Evolutionary conservation across 345 rosid species (phyloP).

Genomic region (Leavenworthia alabamica): DNA sequence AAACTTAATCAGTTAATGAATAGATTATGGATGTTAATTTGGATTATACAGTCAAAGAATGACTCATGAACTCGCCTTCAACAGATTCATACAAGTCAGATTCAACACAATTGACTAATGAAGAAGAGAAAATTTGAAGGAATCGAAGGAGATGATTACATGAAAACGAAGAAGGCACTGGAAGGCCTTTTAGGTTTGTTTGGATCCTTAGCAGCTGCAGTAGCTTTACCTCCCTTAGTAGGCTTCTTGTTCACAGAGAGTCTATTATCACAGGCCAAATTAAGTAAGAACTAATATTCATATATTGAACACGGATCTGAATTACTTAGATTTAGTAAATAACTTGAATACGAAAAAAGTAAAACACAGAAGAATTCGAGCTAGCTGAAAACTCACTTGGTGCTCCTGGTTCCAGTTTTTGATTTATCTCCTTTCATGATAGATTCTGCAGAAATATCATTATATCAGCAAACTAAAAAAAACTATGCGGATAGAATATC

Average conservation of each 20-base stretch:
- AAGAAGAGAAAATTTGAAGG: background rate
- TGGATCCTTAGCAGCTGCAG: slow-evolving; percentile 52
- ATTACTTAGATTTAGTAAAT: slow-evolving; percentile 11
- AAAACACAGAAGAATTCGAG: background rate
- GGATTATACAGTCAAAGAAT: background rate
- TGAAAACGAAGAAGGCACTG: slow-evolving; percentile 84
- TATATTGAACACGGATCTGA: slow-evolving; percentile 31
- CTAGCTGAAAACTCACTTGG: slow-evolving; percentile 45
- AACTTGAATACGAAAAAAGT: background rate
- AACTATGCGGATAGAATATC: background rate
- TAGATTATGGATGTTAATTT: background rate
- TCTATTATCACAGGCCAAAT: slow-evolving; percentile 33
- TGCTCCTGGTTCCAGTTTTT: slow-evolving; percentile 60
- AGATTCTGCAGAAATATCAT: slow-evolving; percentile 37
- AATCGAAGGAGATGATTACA: slow-evolving; percentile 37
- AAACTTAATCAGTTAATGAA: background rate
- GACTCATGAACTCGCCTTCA: background rate
- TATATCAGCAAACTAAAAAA: slow-evolving; percentile 24
- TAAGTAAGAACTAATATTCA: background rate
- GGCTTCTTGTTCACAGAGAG: slow-evolving; percentile 77
- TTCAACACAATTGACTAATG: background rate
- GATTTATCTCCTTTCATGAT: slow-evolving; percentile 93
- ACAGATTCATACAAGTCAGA: background rate
- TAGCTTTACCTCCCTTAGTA: slow-evolving; percentile 35
- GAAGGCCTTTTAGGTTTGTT: slow-evolving; percentile 70